A percentile compares a stretch with the other conserved stretches of the same genome.
phyloP scores from a whole-genome alignment of 202 grass and related monocot genomes.

The Zizania palustris region DNA sequence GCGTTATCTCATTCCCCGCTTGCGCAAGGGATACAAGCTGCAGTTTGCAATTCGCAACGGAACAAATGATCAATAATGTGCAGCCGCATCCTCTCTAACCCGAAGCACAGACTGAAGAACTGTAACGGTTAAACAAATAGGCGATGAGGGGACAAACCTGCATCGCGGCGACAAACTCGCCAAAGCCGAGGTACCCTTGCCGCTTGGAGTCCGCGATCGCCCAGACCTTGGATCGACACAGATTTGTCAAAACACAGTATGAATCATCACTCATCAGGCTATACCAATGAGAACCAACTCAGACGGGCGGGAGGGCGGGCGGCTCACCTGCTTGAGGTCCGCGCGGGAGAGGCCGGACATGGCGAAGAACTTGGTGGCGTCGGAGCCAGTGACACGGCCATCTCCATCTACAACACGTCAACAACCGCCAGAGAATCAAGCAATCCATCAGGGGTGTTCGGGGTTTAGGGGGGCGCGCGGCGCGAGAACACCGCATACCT shows the following conservation, averaged over 20 bases:
- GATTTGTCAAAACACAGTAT: constrained; percentile 6
- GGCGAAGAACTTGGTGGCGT: constrained; percentile 84
- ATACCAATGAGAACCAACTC: background rate
- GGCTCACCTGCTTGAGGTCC: constrained; percentile 83
- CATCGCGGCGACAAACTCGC: constrained; percentile 83
- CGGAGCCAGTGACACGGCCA: constrained; percentile 70
- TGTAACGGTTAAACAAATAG: background rate
- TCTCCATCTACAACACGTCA: constrained; percentile 57
- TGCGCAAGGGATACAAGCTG: constrained; percentile 89
- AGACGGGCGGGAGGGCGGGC: constrained; percentile 1
- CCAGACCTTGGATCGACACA: constrained; percentile 66
- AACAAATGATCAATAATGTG: background rate
- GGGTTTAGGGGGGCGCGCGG: background rate
- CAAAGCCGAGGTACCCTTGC: constrained; percentile 81
- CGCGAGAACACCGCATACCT: constrained; percentile 42
- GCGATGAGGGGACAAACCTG: constrained; percentile 49
- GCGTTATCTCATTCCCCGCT: constrained; percentile 74
- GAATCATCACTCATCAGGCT: background rate
- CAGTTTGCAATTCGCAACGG: constrained; percentile 14
- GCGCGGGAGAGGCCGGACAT: constrained; percentile 84
- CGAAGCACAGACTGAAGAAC: background rate
- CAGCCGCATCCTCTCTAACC: background rate
- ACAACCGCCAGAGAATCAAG: background rate
- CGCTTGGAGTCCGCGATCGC: constrained; percentile 82
- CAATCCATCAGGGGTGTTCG: background rate